These are phyloP conservation scores for Sordariomycetes sp. DNA, from an alignment of 2,329 filamentous ascomycete species.

Conservation along the genomic window DNA sequence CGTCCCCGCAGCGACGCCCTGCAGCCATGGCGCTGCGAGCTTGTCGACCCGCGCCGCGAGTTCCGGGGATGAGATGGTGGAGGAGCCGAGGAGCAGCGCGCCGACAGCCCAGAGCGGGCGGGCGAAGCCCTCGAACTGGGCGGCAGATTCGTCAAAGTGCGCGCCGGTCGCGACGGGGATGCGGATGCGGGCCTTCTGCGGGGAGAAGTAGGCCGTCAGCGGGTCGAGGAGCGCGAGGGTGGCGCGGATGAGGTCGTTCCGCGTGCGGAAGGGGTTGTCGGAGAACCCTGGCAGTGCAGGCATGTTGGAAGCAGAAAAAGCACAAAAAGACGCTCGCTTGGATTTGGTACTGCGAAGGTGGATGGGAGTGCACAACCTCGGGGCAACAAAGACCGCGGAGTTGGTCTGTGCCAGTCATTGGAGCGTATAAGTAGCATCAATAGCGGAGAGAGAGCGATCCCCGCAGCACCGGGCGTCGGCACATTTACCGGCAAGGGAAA, in stretches of 20 bases:
- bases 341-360: background rate
- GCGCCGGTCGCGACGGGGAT: constrained; percentile 25
- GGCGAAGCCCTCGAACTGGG: constrained; percentile 33
- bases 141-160: constrained; percentile 31
- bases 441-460: background rate
- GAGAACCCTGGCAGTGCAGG: constrained; percentile 26
- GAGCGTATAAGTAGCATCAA: no score
- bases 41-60: background rate
- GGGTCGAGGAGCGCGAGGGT: constrained; percentile 21
- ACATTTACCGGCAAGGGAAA: background rate
- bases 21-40: constrained; percentile 15
- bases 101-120: constrained; percentile 24
- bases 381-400: no score
- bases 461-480: background rate
- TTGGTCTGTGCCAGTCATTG: no score
- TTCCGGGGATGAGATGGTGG: background rate
- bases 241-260: constrained; percentile 22
- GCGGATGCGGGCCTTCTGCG: constrained; percentile 20
- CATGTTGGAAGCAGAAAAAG: constrained; percentile 14
- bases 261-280: constrained; percentile 24
- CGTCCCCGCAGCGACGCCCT: constrained; percentile 18
- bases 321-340: no score
- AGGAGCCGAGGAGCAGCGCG: constrained; percentile 29
- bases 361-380: no score
- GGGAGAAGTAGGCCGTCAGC: constrained; percentile 20